Percentiles rank a stretch among this genome's conserved stretches.
These are phyloP conservation scores for Pittosporum tobira DNA, from an alignment of 129 eudicot species.

Conservation along the genomic window DNA sequence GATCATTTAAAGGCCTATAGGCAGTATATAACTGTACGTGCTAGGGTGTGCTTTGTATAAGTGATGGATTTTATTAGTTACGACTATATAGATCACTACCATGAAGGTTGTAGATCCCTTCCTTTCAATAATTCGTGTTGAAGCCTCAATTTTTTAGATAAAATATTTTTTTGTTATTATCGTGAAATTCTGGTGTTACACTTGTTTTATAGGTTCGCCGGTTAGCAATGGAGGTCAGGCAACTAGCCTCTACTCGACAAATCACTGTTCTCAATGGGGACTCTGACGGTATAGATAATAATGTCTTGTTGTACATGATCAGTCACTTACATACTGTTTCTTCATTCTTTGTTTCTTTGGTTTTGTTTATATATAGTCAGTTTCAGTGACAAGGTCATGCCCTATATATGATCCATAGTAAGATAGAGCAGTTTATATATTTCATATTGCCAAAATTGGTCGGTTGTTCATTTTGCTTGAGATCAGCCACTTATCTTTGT, in stretches of 20 bases:
- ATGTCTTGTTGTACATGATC: neutral
- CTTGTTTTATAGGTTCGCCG: conserved; percentile 53
- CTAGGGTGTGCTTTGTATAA: no score
- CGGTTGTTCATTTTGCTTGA: neutral
- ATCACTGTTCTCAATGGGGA: conserved; percentile 72
- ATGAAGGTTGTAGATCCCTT: no score
- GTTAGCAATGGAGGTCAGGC: conserved; percentile 75
- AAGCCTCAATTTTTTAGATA: no score
- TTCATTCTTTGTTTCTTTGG: neutral
- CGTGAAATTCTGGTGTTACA: neutral
- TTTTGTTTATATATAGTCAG: neutral
- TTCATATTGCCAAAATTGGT: neutral
- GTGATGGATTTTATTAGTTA: no score
- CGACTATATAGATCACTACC: no score
- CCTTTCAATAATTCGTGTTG: no score
- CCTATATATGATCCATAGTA: neutral
- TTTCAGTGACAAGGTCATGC: neutral
- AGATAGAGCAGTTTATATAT: neutral
- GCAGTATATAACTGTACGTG: no score
- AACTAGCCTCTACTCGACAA: conserved; percentile 59
- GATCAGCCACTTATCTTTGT: neutral
- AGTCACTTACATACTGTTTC: neutral
- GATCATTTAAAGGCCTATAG: no score
- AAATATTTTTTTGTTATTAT: no score
- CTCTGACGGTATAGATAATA: conserved; percentile 39